Conservation (phyloP, 371 early-diverging fungal genomes). For the Choanephora cucurbitarum region DNA sequence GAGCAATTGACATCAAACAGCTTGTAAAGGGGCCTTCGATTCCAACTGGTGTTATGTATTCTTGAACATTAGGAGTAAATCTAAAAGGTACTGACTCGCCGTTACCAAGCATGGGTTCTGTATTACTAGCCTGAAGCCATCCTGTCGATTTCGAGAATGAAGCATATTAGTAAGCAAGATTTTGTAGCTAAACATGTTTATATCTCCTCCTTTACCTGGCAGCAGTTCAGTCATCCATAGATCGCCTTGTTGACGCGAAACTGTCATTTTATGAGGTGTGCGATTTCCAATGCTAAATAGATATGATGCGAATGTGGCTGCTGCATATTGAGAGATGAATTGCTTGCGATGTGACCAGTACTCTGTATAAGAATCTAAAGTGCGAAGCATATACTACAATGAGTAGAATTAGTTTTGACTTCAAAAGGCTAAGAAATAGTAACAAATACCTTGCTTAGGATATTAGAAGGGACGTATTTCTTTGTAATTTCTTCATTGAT, state of each 20-base stretch:
- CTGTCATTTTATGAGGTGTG: conserved; percentile 81
- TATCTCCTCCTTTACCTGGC: conserved; percentile 51
- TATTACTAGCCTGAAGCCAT: conserved; percentile 27
- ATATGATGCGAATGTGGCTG: conserved; percentile 90
- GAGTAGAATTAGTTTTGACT: not conserved
- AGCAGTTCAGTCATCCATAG: conserved; percentile 80
- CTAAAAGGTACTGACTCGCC: conserved; percentile 94
- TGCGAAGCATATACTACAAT: conserved; percentile 61
- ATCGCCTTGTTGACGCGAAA: conserved; percentile 80
- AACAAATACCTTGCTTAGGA: conserved; percentile 65
- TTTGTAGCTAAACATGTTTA: not conserved
- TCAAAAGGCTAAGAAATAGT: not conserved
- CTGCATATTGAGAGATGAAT: conserved; percentile 88
- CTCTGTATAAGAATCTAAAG: conserved; percentile 79
- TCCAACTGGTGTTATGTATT: conserved; percentile 89
- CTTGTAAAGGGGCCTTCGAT: conserved; percentile 90
- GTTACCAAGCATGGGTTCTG: conserved; percentile 37
- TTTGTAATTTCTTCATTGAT: conserved; percentile 76
- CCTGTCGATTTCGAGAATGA: no score
- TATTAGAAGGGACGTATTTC: conserved; percentile 79
- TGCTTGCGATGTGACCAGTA: conserved; percentile 92
- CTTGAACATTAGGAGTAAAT: conserved; percentile 95
- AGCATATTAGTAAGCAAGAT: no score
- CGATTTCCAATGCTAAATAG: conserved; percentile 85
- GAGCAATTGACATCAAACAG: conserved; percentile 77